Percentiles rank a stretch among this genome's conserved stretches.
Conservation (phyloP, 208 protist genomes). For the Crithidia thermophila region DNA sequence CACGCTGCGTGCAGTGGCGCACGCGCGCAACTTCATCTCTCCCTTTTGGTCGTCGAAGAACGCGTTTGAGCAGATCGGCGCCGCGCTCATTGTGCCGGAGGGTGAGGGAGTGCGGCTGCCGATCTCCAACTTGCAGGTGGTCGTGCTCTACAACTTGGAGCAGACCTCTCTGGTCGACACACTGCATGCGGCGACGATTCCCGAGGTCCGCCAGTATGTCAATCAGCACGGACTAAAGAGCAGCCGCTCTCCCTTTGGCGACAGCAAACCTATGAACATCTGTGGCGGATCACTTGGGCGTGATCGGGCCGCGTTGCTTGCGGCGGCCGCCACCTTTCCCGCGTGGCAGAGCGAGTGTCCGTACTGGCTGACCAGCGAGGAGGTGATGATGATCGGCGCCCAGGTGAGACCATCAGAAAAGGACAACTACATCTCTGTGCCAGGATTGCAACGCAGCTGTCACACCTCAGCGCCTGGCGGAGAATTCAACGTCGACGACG, state of each 20-base stretch:
- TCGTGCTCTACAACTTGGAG: slow-evolving; percentile 64
- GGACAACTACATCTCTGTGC: slow-evolving; percentile 15
- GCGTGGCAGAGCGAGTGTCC: slow-evolving; percentile 21
- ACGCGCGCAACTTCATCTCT: slow-evolving; percentile 34
- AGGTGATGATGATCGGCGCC: slow-evolving; percentile 32
- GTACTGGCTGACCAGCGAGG: slow-evolving; percentile 41
- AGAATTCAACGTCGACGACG: not conserved
- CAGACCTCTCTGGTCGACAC: slow-evolving; percentile 40
- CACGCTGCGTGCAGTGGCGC: slow-evolving; percentile 18
- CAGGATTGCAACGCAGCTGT: not conserved
- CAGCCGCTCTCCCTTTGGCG: not conserved
- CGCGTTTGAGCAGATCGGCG: slow-evolving; percentile 22
- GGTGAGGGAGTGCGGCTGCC: slow-evolving; percentile 28
- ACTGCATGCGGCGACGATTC: not conserved
- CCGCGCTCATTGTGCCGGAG: slow-evolving; percentile 22
- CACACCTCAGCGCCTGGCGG: not conserved
- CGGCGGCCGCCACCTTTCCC: slow-evolving; percentile 18
- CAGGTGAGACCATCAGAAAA: slow-evolving; percentile 29
- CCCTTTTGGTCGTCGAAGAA: slow-evolving; percentile 45
- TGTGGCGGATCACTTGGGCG: not conserved
- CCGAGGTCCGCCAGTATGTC: slow-evolving; percentile 6
- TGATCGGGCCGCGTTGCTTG: not conserved
- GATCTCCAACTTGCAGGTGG: not conserved
- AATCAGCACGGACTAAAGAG: not conserved
- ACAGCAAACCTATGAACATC: not conserved